Evolutionary conservation across 257 asterid genomes (phyloP).

Genomic region (Ophiorrhiza pumila): DNA sequence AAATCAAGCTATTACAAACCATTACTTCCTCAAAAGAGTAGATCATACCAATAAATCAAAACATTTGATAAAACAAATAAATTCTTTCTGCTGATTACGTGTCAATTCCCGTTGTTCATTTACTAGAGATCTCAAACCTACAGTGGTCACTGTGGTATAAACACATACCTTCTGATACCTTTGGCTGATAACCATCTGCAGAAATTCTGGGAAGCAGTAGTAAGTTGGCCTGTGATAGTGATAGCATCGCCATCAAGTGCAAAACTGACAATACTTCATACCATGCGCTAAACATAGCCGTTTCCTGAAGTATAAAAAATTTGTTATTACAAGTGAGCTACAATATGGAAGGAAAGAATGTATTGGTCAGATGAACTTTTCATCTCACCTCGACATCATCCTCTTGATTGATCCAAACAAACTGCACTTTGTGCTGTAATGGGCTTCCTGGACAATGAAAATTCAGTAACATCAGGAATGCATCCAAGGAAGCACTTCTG

Average conservation of each 20-base stretch:
- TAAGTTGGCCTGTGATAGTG: constrained; percentile 84
- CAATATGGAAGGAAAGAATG: constrained; percentile 15
- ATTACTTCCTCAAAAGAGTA: not conserved
- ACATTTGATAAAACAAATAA: not conserved
- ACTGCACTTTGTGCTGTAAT: constrained; percentile 81
- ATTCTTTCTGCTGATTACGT: not conserved
- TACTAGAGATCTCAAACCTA: not conserved
- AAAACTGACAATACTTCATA: constrained; percentile 85
- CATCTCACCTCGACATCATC: constrained; percentile 85
- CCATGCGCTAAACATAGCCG: constrained; percentile 85
- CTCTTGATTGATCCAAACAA: constrained; percentile 96
- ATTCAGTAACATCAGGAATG: constrained; percentile 16
- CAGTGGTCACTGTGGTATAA: not conserved
- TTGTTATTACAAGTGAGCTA: constrained; percentile 18
- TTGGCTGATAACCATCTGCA: constrained; percentile 76
- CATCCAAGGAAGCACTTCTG: constrained; percentile 15
- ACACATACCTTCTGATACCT: constrained; percentile 88
- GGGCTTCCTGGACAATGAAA: constrained; percentile 63
- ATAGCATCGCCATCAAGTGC: constrained; percentile 95
- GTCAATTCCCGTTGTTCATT: not conserved
- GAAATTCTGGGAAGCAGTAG: constrained; percentile 90
- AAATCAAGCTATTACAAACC: not conserved
- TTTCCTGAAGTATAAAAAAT: constrained; percentile 50
- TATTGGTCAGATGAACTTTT: constrained; percentile 7
- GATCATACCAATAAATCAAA: not conserved